phyloP scores from a whole-genome alignment of 208 protist species.

The Spongospora subterranea region DNA sequence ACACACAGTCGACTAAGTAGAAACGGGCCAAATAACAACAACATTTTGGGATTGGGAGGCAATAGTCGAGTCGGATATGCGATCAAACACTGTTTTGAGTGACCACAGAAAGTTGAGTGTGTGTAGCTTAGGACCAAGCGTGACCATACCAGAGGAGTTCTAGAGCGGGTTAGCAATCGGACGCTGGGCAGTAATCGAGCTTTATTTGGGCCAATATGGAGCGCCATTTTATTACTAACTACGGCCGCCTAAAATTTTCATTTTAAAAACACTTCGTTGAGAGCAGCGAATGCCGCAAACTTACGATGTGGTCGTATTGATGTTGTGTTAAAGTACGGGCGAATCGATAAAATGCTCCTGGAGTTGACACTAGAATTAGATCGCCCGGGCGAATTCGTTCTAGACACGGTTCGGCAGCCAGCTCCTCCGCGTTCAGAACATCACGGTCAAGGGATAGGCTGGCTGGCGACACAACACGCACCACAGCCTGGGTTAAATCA shows the following conservation, averaged over 20 bases:
- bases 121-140: too few relatives aligned
- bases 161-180: slow-evolving; percentile 4
- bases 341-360: slow-evolving; percentile 13
- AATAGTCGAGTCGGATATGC: too few relatives aligned
- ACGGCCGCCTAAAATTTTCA: background rate
- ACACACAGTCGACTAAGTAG: too few relatives aligned
- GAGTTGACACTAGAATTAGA: slow-evolving; percentile 44
- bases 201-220: slow-evolving; percentile 34
- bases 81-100: too few relatives aligned
- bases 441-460: slow-evolving; percentile 19
- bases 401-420: background rate
- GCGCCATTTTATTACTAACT: background rate
- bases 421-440: background rate
- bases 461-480: background rate
- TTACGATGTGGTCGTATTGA: slow-evolving; percentile 33
- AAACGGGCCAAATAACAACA: too few relatives aligned
- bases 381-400: background rate
- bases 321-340: background rate
- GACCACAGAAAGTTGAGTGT: too few relatives aligned
- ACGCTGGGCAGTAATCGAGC: slow-evolving; percentile 8
- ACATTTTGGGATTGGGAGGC: too few relatives aligned
- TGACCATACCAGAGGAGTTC: background rate
- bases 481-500: background rate
- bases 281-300: background rate
- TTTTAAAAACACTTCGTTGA: background rate